Percentiles rank a stretch among this genome's conserved stretches.
Conservation (phyloP, 2,329 filamentous ascomycete species). For the Cadophora gregata region DNA sequence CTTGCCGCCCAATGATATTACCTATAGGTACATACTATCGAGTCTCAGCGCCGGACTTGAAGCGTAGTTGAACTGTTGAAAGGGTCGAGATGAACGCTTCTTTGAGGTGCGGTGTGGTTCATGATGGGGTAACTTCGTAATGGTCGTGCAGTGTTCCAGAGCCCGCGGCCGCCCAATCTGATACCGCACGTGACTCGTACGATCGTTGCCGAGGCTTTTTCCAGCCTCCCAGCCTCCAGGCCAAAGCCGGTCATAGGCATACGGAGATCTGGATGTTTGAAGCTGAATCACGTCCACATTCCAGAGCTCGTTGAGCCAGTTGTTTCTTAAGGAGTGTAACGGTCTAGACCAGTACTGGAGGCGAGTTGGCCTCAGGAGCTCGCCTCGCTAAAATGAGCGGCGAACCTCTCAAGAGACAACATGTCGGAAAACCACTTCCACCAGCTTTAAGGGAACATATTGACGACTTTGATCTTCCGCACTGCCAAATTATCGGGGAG, state of each 20-base stretch:
- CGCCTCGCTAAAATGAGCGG: not conserved
- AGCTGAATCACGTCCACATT: too few species aligned
- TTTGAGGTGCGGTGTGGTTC: not conserved
- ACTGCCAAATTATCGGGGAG: too few species aligned
- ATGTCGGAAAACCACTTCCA: too few species aligned
- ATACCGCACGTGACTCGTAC: not conserved
- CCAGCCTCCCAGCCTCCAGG: not conserved
- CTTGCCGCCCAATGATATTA: conserved; percentile 20
- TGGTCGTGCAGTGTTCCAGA: not conserved
- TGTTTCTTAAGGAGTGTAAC: not conserved
- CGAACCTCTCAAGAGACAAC: too few species aligned
- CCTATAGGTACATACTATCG: conserved; percentile 8
- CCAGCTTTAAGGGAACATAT: too few species aligned
- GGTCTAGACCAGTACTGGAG: not conserved
- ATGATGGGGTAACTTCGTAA: not conserved
- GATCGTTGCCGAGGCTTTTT: not conserved
- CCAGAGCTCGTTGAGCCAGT: not conserved
- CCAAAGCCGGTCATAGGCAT: not conserved
- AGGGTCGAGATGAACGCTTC: not conserved
- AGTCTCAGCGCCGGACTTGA: conserved; percentile 1
- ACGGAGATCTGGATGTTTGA: not conserved
- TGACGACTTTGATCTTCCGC: too few species aligned
- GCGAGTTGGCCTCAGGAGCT: not conserved
- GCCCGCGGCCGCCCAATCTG: too few species aligned
- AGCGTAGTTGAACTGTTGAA: not conserved